Conservation (phyloP, 2,329 filamentous ascomycete genomes). For the Alternaria dauci region DNA sequence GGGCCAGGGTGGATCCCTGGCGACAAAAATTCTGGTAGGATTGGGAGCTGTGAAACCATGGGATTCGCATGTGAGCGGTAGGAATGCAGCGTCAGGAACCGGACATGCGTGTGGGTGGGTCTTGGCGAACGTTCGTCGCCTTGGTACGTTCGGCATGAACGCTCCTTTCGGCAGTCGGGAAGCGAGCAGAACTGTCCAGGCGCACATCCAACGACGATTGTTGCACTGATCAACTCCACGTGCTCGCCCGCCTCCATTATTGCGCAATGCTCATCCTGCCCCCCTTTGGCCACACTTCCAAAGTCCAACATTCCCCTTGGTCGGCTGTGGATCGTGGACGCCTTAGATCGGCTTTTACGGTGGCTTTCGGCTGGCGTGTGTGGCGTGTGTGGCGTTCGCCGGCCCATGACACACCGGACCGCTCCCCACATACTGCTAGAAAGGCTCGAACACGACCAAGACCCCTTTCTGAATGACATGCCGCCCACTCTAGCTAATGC, state of each 20-base stretch:
- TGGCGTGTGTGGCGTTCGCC: constrained; percentile 7
- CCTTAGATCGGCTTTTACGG: background rate
- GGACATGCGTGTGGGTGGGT: background rate
- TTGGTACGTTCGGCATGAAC: constrained; percentile 3
- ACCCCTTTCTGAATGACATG: constrained; percentile 12
- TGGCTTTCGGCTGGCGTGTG: constrained; percentile 5
- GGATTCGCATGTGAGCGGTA: background rate
- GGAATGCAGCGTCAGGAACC: background rate
- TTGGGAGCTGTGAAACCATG: background rate
- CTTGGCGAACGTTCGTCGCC: constrained; percentile 4
- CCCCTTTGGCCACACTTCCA: background rate
- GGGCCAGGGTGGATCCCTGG: background rate
- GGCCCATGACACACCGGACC: constrained; percentile 6
- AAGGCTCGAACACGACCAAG: constrained; percentile 1
- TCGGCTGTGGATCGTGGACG: background rate
- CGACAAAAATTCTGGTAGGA: background rate
- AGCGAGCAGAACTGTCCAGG: constrained; percentile 4
- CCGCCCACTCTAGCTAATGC: background rate
- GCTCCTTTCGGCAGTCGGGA: constrained; percentile 2
- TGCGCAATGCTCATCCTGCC: background rate
- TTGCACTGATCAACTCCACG: constrained; percentile 1
- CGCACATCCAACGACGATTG: background rate
- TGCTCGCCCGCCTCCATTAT: background rate
- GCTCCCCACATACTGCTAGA: constrained; percentile 7
- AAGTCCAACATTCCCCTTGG: background rate